Evolutionary conservation across 176 grass and related monocot species (phyloP), one percentile per base, ranked within the genome.

Genomic region (Areca catechu): DNA sequence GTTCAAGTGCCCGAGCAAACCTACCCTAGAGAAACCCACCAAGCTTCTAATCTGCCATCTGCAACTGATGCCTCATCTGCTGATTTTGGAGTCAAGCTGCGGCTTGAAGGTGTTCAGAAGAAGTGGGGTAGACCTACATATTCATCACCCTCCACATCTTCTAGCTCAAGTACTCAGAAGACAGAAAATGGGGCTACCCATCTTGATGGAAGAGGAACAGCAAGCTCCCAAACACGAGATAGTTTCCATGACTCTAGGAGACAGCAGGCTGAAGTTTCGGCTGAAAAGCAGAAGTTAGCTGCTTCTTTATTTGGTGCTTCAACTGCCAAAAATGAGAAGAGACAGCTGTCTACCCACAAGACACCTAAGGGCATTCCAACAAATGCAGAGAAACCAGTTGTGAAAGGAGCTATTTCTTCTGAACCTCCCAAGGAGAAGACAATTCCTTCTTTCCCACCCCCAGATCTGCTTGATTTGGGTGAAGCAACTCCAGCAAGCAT

Each of bases 51-150:
- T 69, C 53, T 83, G 16, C 76, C 73, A 53, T 30, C 57, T 7
- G 70, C 75, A 53, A 58, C 62, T 21, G 85, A 83, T 62, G 53
- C 79, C 24, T 69, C 81, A 69, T 85, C 84, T 43, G 79, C 81
- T 56, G 94, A 89, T 67, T 66, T 77, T 69, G 81, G 80, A 71
- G 49, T 70, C 37, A 90, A 77, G 51, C 87, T 99, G 72, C 85
- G 84, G 29, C 84, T 99, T 59, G 94, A 89, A 24, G 94, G 94
- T 20, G 88, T 99, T 80, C 88, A 93, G 24, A 99, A 83, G 76
- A 99, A 99, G 54, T 99, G 94, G 94, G 94, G 94, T 20, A 84
- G 53, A 51, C 84, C 82, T 66, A 76, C 78, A 5, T 99, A 99
- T 88, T 74, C 87, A 37, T 86, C 87, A 30, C 77, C 94, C 43